Evolutionary conservation across 73 alveolate species (phyloP).

Genomic region (Tetrahymena elliotti): DNA sequence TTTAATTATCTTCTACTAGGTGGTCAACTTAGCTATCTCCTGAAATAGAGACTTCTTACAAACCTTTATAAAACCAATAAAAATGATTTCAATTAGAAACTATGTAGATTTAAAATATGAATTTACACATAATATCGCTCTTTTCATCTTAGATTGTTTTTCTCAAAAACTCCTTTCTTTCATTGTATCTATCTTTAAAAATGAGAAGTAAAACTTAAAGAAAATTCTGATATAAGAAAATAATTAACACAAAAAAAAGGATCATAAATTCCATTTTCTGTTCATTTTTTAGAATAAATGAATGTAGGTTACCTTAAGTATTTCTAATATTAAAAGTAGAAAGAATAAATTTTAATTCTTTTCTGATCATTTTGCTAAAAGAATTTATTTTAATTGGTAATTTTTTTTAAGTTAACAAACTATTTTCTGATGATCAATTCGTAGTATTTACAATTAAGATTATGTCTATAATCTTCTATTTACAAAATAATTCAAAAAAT

Average conservation of each 20-base stretch:
- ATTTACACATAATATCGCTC: neutral
- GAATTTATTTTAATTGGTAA: neutral
- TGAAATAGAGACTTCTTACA: conserved; percentile 11
- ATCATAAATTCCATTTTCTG: no score
- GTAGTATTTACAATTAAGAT: neutral
- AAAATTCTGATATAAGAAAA: neutral
- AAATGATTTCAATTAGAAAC: neutral
- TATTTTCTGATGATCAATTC: no score
- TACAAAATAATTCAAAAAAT: neutral
- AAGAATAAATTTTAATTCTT: neutral
- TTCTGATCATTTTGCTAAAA: neutral
- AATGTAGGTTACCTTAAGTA: neutral
- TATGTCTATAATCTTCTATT: neutral
- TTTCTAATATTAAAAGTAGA: neutral
- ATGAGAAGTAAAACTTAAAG: neutral
- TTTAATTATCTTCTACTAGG: neutral
- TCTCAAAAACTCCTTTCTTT: neutral
- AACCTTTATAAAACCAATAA: neutral
- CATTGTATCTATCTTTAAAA: neutral
- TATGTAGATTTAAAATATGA: neutral
- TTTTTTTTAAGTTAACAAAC: no score
- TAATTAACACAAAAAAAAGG: no score
- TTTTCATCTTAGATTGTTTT: neutral
- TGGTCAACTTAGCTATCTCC: neutral
- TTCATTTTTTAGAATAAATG: no score